Conservation (phyloP, 768 basidiomycete species). For the Boletales sp. region DNA sequence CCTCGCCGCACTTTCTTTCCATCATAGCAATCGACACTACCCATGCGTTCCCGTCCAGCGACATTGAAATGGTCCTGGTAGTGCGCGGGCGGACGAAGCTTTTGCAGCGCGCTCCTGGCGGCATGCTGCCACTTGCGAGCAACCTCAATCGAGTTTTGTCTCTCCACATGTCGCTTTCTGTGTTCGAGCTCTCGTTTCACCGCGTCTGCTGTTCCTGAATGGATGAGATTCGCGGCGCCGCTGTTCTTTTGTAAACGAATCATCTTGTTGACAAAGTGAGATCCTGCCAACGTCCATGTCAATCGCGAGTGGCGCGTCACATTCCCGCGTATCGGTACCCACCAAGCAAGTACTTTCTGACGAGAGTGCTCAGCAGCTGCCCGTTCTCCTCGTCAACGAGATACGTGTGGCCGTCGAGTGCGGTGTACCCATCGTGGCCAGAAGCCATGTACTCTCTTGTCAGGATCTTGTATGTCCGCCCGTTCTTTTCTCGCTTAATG, state of each 20-base stretch:
- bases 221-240: constrained; percentile 30
- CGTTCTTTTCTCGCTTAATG: constrained; percentile 49
- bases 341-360: constrained; percentile 85
- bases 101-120: constrained; percentile 39
- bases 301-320: constrained; percentile 1
- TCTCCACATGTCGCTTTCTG: constrained; percentile 28
- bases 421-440: constrained; percentile 78
- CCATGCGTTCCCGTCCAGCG: constrained; percentile 72
- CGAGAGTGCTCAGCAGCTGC: constrained; percentile 70
- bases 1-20: constrained; percentile 47
- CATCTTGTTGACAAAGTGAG: constrained; percentile 70
- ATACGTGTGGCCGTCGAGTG: constrained; percentile 60
- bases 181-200: constrained; percentile 48
- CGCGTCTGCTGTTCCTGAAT: constrained; percentile 41
- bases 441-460: constrained; percentile 85
- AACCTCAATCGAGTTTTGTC: constrained; percentile 24
- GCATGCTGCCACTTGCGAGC: constrained; percentile 48
- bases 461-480: constrained; percentile 70
- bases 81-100: constrained; percentile 47
- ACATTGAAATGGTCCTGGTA: constrained; percentile 60
- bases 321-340: background rate
- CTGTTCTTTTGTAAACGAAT: constrained; percentile 33
- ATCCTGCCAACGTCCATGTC: constrained; percentile 42
- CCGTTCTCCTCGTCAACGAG: constrained; percentile 85
- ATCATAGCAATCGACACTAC: constrained; percentile 68